Evolutionary conservation across 2,329 filamentous ascomycete species (phyloP).

Genomic region (Neonectria coccinea): DNA sequence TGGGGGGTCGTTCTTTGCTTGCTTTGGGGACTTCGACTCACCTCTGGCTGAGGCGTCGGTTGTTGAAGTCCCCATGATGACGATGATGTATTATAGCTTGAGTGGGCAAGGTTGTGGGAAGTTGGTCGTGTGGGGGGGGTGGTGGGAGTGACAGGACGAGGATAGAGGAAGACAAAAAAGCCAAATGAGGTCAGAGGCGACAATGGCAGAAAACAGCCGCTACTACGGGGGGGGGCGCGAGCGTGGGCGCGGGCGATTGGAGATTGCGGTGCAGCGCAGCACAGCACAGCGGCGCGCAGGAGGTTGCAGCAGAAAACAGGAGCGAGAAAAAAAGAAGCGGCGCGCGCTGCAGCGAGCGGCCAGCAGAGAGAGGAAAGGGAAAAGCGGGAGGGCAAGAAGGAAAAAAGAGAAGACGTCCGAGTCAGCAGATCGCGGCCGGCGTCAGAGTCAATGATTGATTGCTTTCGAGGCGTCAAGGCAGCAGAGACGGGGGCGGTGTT

Average conservation of each 20-base stretch:
- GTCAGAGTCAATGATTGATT: constrained; percentile 39
- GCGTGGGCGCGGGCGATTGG: constrained; percentile 24
- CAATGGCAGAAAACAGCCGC: constrained; percentile 38
- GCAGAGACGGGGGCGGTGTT: constrained; percentile 43
- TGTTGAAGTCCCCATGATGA: constrained; percentile 63
- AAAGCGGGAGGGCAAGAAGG: not conserved
- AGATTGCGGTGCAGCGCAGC: constrained; percentile 32
- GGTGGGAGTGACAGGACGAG: constrained; percentile 42
- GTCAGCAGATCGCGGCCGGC: constrained; percentile 41
- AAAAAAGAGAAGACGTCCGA: constrained; percentile 24
- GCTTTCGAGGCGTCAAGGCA: constrained; percentile 35
- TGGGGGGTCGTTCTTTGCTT: constrained; percentile 56
- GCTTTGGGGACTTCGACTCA: constrained; percentile 63
- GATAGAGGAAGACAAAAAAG: constrained; percentile 46
- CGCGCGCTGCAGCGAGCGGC: constrained; percentile 19
- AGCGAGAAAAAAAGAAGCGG: constrained; percentile 24
- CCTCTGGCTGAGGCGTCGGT: constrained; percentile 54
- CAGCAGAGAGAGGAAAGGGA: not conserved
- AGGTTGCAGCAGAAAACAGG: constrained; percentile 33
- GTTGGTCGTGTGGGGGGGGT: constrained; percentile 47
- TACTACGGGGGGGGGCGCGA: constrained; percentile 25
- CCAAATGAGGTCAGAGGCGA: constrained; percentile 57
- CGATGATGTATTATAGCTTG: constrained; percentile 59
- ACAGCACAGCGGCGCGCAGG: constrained; percentile 26
- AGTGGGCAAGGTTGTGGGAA: constrained; percentile 44